Conservation (phyloP, 768 basidiomycete genomes). For the Boletellus ananas region DNA sequence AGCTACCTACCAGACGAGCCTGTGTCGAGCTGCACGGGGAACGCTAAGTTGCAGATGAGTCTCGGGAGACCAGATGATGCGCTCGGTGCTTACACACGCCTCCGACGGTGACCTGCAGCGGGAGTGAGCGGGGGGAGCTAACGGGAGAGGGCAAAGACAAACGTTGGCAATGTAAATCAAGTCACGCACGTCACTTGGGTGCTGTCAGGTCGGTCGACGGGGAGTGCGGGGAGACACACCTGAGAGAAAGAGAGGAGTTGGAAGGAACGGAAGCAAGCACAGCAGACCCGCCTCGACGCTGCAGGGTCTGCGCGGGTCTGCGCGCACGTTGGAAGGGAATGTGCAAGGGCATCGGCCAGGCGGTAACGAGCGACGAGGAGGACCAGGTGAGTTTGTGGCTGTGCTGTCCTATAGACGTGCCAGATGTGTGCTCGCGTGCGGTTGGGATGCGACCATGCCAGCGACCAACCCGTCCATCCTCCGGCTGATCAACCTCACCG, state of each 20-base stretch:
- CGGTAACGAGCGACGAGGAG: not conserved
- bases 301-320: slow-evolving; percentile 24
- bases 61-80: not conserved
- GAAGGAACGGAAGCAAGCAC: slow-evolving; percentile 19
- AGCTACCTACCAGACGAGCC: slow-evolving; percentile 48
- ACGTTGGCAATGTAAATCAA: slow-evolving; percentile 78
- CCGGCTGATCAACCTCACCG: slow-evolving; percentile 66
- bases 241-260: slow-evolving; percentile 19
- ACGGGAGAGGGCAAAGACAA: slow-evolving; percentile 24
- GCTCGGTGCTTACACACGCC: slow-evolving; percentile 43
- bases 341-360: slow-evolving; percentile 38
- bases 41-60: slow-evolving; percentile 40
- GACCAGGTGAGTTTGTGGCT: slow-evolving; percentile 10
- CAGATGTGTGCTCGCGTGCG: not conserved
- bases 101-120: slow-evolving; percentile 60
- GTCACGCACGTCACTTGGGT: slow-evolving; percentile 63
- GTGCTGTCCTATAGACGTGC: slow-evolving; percentile 1
- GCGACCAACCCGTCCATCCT: slow-evolving; percentile 60
- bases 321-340: slow-evolving; percentile 47
- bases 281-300: slow-evolving; percentile 36
- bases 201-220: slow-evolving; percentile 10
- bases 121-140: not conserved
- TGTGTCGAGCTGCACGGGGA: slow-evolving; percentile 76
- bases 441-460: slow-evolving; percentile 26
- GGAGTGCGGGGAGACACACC: slow-evolving; percentile 5